phyloP scores from a whole-genome alignment of 176 grass and related monocot species.

The Oryza brachyantha region DNA sequence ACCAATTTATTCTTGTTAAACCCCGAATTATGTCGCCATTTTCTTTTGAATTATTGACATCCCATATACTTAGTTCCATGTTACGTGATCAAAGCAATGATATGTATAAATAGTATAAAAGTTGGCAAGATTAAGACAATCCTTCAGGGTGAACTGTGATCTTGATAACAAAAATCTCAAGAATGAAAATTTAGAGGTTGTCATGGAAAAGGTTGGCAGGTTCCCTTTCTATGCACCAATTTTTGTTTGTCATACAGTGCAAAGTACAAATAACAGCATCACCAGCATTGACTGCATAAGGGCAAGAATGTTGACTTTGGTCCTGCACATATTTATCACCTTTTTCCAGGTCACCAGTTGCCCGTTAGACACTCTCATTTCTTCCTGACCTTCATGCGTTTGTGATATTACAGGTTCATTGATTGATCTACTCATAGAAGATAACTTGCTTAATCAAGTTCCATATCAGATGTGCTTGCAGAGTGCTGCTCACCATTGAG shows the following conservation, averaged over 20 bases:
- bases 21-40: neutral
- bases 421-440: neutral
- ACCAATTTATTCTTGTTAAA: neutral
- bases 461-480: constrained; percentile 21
- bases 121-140: neutral
- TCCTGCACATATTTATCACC: neutral
- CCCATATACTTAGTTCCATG: neutral
- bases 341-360: neutral
- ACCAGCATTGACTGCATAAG: neutral
- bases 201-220: neutral
- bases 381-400: neutral
- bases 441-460: neutral
- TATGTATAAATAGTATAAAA: neutral
- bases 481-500: constrained; percentile 31
- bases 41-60: neutral
- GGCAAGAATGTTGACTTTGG: neutral
- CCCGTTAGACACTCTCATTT: neutral
- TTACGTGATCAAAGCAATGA: neutral
- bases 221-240: neutral
- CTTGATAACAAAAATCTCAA: neutral
- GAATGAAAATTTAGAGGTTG: neutral
- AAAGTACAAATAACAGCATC: neutral
- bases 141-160: neutral
- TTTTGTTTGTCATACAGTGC: neutral
- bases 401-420: neutral